A percentile compares a stretch with the other conserved stretches of the same genome.
Conservation (phyloP, 305 asterid species). For the Solanum hybrid region DNA sequence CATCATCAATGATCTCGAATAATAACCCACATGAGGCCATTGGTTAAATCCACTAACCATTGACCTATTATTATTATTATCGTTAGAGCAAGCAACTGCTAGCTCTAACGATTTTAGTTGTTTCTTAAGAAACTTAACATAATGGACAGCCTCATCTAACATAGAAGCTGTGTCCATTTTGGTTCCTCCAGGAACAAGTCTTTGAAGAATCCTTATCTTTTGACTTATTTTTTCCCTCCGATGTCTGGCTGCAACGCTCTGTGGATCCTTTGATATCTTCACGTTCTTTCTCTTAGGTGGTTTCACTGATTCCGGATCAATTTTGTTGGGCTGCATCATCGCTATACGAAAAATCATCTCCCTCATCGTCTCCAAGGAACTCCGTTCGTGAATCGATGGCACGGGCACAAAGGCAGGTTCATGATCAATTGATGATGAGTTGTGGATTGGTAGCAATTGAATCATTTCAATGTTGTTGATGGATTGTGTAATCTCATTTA, state of each 20-base stretch:
- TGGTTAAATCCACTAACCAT: neutral
- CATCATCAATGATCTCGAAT: conserved; percentile 13
- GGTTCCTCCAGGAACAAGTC: conserved; percentile 57
- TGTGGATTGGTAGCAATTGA: neutral
- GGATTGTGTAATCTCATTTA: neutral
- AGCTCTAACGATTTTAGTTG: conserved; percentile 34
- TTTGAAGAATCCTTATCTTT: conserved; percentile 40
- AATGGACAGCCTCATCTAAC: conserved; percentile 60
- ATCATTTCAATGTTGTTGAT: neutral
- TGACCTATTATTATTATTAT: neutral
- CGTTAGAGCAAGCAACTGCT: neutral
- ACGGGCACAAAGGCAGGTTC: neutral
- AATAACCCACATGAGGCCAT: neutral
- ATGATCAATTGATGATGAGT: neutral
- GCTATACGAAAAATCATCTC: conserved; percentile 49
- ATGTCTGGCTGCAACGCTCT: conserved; percentile 53
- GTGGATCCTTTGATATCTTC: conserved; percentile 52
- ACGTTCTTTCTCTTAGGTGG: conserved; percentile 49
- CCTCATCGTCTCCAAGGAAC: conserved; percentile 41
- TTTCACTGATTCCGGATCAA: conserved; percentile 34
- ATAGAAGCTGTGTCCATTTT: conserved; percentile 58
- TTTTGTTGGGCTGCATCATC: conserved; percentile 50
- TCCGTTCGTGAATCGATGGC: conserved; percentile 6
- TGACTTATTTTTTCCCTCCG: conserved; percentile 51
- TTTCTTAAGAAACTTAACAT: conserved; percentile 45